Evolutionary conservation across 805 yeast genomes (phyloP).

Genomic region (Suhomyces sp.): DNA sequence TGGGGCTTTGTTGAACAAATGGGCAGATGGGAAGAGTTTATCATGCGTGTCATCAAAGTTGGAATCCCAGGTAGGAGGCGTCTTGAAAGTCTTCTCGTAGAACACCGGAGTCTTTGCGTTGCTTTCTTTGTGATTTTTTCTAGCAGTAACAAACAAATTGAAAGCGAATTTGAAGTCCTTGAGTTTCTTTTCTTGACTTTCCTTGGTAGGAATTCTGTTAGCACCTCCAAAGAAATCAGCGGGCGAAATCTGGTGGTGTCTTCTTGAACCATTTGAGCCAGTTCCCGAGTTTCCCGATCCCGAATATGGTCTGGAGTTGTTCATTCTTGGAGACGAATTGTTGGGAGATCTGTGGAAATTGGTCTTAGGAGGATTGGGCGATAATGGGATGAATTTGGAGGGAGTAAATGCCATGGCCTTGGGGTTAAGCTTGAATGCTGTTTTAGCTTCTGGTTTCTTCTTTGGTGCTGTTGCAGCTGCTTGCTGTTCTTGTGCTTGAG

Average conservation of each 20-base stretch:
- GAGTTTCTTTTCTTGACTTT: constrained; percentile 31
- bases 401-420: constrained; percentile 68
- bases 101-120: constrained; percentile 26
- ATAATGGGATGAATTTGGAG: constrained; percentile 18
- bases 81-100: constrained; percentile 62
- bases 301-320: constrained; percentile 30
- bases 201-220: constrained; percentile 36
- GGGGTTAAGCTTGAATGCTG: constrained; percentile 67
- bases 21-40: constrained; percentile 44
- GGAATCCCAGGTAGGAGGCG: constrained; percentile 76
- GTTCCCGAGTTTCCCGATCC: constrained; percentile 13
- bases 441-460: constrained; percentile 55
- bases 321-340: constrained; percentile 34
- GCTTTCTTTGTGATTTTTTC: constrained; percentile 29
- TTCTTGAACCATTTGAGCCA: constrained; percentile 6
- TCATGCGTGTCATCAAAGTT: constrained; percentile 57
- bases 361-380: constrained; percentile 28
- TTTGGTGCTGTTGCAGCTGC: constrained; percentile 14
- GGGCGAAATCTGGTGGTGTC: constrained; percentile 38
- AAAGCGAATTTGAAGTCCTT: constrained; percentile 44
- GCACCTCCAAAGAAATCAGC: constrained; percentile 43
- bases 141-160: constrained; percentile 51
- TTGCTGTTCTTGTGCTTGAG: background rate
- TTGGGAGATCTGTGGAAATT: constrained; percentile 22
- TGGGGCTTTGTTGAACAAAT: constrained; percentile 6